Conservation (phyloP, 1,284 basidiomycete species). For the Malassezia caprae region DNA sequence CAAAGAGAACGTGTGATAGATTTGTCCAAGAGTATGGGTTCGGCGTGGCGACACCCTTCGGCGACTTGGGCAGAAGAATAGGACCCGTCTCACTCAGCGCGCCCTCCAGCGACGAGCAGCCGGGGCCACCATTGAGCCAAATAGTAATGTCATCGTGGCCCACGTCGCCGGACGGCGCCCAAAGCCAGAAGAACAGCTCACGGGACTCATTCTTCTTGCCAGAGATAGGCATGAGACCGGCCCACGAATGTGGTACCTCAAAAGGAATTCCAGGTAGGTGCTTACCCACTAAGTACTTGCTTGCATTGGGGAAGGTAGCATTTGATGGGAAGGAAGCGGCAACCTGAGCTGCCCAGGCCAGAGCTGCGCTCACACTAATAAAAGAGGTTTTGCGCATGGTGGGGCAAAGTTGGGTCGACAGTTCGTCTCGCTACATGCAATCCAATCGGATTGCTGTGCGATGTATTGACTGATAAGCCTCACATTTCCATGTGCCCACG, state of each 20-base stretch:
- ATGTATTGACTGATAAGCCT: too few relatives aligned
- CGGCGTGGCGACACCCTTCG: constrained; percentile 26
- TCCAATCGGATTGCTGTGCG: background rate
- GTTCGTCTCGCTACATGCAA: too few relatives aligned
- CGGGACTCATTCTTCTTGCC: constrained; percentile 17
- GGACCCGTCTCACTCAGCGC: constrained; percentile 72
- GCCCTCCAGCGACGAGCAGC: constrained; percentile 67
- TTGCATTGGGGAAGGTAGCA: background rate
- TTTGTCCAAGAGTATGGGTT: constrained; percentile 74
- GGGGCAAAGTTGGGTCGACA: background rate
- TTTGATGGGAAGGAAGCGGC: background rate
- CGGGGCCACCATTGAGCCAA: constrained; percentile 55
- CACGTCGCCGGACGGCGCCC: constrained; percentile 63
- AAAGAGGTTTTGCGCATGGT: background rate
- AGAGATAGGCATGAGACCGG: constrained; percentile 31
- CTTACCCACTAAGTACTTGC: constrained; percentile 6
- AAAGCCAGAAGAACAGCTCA: constrained; percentile 75
- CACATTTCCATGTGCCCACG: too few relatives aligned
- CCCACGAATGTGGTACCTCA: constrained; percentile 28
- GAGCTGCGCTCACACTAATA: background rate
- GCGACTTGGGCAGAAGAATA: constrained; percentile 58
- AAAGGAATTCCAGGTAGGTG: constrained; percentile 29
- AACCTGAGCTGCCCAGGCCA: background rate
- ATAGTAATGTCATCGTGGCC: constrained; percentile 64
- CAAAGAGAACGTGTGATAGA: constrained; percentile 60